A percentile compares a stretch with the other conserved stretches of the same genome.
Conservation (phyloP, 257 asterid species). For the Nicotiana noctiflora region DNA sequence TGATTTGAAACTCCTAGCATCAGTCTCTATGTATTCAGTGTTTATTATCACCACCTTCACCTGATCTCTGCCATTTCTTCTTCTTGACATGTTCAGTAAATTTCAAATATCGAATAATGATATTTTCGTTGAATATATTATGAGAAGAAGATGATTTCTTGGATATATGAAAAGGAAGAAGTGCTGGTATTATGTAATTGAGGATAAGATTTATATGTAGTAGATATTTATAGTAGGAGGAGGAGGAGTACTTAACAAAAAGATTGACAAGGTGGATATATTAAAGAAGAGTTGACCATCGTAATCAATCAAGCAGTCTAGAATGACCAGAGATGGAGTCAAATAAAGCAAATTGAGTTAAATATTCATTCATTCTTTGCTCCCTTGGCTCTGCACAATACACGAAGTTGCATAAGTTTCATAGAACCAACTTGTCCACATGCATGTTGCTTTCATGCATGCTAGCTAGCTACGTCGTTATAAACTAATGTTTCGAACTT, state of each 20-base stretch:
- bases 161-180: background rate
- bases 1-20: constrained; percentile 38
- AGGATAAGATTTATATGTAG: background rate
- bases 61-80: background rate
- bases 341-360: background rate
- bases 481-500: too few relatives aligned
- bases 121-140: too few relatives aligned
- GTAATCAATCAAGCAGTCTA: background rate
- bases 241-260: background rate
- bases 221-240: background rate
- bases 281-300: background rate
- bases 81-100: background rate
- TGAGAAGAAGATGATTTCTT: background rate
- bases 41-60: constrained; percentile 41
- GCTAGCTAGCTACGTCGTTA: too few relatives aligned
- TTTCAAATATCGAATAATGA: background rate
- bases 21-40: constrained; percentile 39
- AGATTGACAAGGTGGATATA: background rate
- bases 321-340: background rate
- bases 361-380: background rate
- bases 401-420: background rate
- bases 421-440: background rate
- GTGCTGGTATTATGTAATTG: background rate
- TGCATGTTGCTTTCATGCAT: too few relatives aligned
- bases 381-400: too few relatives aligned